Base-by-base conservation (phyloP, 148 eudicot species). In the Suaeda aralocaspica region DNA sequence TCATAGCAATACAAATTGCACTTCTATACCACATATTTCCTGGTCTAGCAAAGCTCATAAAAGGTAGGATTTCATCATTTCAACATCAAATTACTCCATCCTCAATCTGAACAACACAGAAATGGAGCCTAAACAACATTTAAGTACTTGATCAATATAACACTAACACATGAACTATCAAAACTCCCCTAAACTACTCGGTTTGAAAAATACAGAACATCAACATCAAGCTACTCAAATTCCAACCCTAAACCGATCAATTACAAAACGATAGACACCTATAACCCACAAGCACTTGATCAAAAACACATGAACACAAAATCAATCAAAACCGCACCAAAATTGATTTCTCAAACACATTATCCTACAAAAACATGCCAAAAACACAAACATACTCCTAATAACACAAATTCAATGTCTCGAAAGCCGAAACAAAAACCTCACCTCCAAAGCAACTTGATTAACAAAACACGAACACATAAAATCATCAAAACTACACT, bases 381-480 rank as follows among this genome's bases (percentile, higher is more conserved):
- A 25, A 18, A 25, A 56, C 12, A 21, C 13, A 29, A 24, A 13
- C 25, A 26, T 1, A 9, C 10, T 9, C 6, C 15, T 14, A 56
- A 56, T 24, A 56, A 7, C 59, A 56, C 29, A 25, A 56, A 9
- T 33, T 19, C 1, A 1, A 59, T 30, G 34, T 18, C 55, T n/a
- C n/a, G n/a, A n/a, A n/a, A n/a, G n/a, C n/a, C n/a, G n/a, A n/a
- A n/a, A n/a, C n/a, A 57, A 55, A 34, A 60, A 30, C 12, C 18
- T 76, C 79, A 92, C 97, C 97, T 92, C 97, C 62, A 84, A 71
- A 77, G 85, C 60, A 46, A 87, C 74, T n/a, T n/a, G n/a, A n/a
- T n/a, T n/a, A n/a, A n/a, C n/a, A n/a, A n/a, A n/a, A n/a, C n/a
- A n/a, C n/a, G n/a, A n/a, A n/a, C n/a, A n/a, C n/a, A n/a, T n/a